These are phyloP conservation scores for Aspergillus thermomutatus DNA, from an alignment of 2,329 filamentous ascomycete genomes.

Conservation along the genomic window DNA sequence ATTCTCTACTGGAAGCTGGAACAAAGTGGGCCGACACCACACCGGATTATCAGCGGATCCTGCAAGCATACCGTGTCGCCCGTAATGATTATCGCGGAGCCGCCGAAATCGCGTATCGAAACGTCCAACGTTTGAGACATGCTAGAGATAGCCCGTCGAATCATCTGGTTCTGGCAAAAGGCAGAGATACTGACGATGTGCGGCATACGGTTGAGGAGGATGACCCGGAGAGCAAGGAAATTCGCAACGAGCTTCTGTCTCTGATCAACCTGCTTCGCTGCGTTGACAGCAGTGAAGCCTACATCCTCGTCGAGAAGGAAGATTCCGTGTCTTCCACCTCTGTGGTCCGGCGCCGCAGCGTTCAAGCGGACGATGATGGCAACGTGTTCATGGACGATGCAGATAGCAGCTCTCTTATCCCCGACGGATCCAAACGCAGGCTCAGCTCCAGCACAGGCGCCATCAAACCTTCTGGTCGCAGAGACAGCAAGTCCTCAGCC, in stretches of 20 bases:
- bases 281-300: constrained; percentile 76
- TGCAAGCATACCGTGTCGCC: constrained; percentile 86
- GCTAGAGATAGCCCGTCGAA: constrained; percentile 32
- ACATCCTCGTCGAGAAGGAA: constrained; percentile 57
- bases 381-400: constrained; percentile 39
- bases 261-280: constrained; percentile 91
- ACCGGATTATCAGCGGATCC: constrained; percentile 78
- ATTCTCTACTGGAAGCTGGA: constrained; percentile 36
- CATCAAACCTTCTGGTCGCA: constrained; percentile 17
- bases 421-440: constrained; percentile 15
- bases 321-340: constrained; percentile 12
- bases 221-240: constrained; percentile 51
- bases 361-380: constrained; percentile 41
- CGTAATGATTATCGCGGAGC: constrained; percentile 82
- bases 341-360: constrained; percentile 47
- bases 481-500: constrained; percentile 22
- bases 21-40: constrained; percentile 32
- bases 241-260: constrained; percentile 72
- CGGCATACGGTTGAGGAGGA: constrained; percentile 34
- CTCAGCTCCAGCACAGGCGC: constrained; percentile 20
- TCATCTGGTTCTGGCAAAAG: constrained; percentile 35
- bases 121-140: constrained; percentile 50
- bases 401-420: constrained; percentile 15
- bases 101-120: constrained; percentile 55
- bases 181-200: constrained; percentile 30